Evolutionary conservation across 768 basidiomycete genomes (phyloP).

Genomic region (Mycena chlorophos): DNA sequence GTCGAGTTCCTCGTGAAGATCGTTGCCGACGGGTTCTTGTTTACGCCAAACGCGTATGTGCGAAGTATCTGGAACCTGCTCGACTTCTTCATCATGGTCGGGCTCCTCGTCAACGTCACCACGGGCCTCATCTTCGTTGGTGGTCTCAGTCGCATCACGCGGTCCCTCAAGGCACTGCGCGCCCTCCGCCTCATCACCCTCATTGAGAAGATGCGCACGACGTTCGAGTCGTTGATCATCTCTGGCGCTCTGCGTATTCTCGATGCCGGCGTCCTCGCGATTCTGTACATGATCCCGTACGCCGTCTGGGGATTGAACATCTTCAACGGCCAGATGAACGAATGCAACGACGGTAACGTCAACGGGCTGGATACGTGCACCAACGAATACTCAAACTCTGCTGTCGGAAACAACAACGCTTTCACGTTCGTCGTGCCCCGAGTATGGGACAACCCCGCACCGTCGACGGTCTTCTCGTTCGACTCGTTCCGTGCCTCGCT

Average conservation of each 20-base stretch:
- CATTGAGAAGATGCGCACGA: constrained; percentile 80
- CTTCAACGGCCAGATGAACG: constrained; percentile 81
- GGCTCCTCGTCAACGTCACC: constrained; percentile 72
- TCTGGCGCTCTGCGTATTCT: constrained; percentile 82
- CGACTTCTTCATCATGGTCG: constrained; percentile 82
- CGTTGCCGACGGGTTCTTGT: constrained; percentile 88
- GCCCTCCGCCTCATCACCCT: constrained; percentile 89
- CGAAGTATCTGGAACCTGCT: constrained; percentile 90
- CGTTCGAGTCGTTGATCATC: constrained; percentile 85
- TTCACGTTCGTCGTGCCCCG: constrained; percentile 79
- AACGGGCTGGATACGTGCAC: constrained; percentile 64
- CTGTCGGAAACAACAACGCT: constrained; percentile 47
- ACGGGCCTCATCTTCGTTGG: constrained; percentile 74
- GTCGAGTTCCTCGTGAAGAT: constrained; percentile 88
- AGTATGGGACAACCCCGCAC: constrained; percentile 86
- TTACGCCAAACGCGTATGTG: constrained; percentile 89
- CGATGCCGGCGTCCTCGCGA: constrained; percentile 86
- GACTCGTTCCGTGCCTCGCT: constrained; percentile 82
- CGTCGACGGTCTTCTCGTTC: constrained; percentile 84
- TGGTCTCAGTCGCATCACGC: constrained; percentile 77
- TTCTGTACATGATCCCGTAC: constrained; percentile 90
- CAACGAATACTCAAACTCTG: constrained; percentile 68
- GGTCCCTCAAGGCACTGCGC: constrained; percentile 84
- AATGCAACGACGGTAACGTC: constrained; percentile 72
- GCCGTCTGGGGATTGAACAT: constrained; percentile 94